These are phyloP conservation scores for Vickermania ingenoplastis DNA, from an alignment of 208 protist species.

Conservation along the genomic window DNA sequence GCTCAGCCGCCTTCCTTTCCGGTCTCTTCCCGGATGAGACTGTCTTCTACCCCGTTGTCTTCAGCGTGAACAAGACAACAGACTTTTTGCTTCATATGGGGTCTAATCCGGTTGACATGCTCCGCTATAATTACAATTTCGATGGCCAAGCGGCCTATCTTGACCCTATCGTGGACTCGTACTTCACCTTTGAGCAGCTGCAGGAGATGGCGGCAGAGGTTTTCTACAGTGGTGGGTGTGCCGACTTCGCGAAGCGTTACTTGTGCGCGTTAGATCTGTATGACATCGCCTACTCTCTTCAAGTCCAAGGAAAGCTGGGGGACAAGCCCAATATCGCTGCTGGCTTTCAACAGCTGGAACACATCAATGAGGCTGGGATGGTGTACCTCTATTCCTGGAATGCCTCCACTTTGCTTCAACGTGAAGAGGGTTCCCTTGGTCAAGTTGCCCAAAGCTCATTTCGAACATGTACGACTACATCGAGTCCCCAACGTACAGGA, in stretches of 20 bases:
- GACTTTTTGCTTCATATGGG: constrained; percentile 40
- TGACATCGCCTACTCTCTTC: constrained; percentile 34
- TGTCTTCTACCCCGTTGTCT: constrained; percentile 30
- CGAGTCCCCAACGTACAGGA: constrained; percentile 14
- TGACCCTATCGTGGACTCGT: constrained; percentile 14
- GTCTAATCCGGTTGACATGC: constrained; percentile 17
- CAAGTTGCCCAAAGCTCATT: constrained; percentile 18
- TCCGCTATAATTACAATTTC: constrained; percentile 14
- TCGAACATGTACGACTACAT: constrained; percentile 14
- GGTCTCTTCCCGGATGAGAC: constrained; percentile 31
- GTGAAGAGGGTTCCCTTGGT: constrained; percentile 12
- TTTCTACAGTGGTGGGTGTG: constrained; percentile 20
- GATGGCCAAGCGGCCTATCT: constrained; percentile 5
- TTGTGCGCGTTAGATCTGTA: constrained; percentile 25
- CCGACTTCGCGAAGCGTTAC: constrained; percentile 13
- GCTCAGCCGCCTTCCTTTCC: constrained; percentile 29
- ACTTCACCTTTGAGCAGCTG: constrained; percentile 36
- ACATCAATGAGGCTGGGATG: constrained; percentile 12
- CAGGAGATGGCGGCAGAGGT: constrained; percentile 25
- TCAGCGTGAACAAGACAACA: constrained; percentile 18
- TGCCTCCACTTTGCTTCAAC: constrained; percentile 12
- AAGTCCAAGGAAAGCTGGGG: constrained; percentile 13
- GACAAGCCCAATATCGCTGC: constrained; percentile 17
- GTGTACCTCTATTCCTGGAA: constrained; percentile 21
- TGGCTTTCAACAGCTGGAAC: constrained; percentile 6